A percentile compares a stretch with the other conserved stretches of the same genome.
Conservation (phyloP, 2,329 filamentous ascomycete species). For the Teratosphaeria destructans region DNA sequence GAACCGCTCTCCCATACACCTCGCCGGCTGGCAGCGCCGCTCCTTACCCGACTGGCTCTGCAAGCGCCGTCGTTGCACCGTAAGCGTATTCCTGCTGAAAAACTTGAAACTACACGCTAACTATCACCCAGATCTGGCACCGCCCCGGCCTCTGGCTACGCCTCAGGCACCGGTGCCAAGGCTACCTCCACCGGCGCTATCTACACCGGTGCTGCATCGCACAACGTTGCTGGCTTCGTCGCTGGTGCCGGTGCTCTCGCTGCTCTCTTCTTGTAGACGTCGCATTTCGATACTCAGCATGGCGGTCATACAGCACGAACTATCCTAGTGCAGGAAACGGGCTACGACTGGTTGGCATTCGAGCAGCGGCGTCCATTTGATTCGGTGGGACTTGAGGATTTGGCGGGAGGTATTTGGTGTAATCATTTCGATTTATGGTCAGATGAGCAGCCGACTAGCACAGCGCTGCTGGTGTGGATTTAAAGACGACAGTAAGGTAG, state of each 20-base stretch:
- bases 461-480: neutral
- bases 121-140: neutral
- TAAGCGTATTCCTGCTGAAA: neutral
- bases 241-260: neutral
- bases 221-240: neutral
- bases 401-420: neutral
- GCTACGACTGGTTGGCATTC: neutral
- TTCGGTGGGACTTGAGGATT: neutral
- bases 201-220: neutral
- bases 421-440: neutral
- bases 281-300: neutral
- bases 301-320: neutral
- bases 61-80: neutral
- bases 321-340: neutral
- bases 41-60: conserved; percentile 1
- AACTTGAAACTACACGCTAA: neutral
- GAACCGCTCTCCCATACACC: neutral
- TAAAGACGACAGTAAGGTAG: neutral
- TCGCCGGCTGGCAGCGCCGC: neutral
- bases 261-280: neutral
- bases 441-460: neutral
- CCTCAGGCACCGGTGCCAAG: neutral
- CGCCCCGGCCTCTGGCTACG: neutral
- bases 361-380: neutral
- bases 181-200: neutral